These are phyloP conservation scores for Mycena alexandri DNA, from an alignment of 768 basidiomycete species.

Conservation along the genomic window DNA sequence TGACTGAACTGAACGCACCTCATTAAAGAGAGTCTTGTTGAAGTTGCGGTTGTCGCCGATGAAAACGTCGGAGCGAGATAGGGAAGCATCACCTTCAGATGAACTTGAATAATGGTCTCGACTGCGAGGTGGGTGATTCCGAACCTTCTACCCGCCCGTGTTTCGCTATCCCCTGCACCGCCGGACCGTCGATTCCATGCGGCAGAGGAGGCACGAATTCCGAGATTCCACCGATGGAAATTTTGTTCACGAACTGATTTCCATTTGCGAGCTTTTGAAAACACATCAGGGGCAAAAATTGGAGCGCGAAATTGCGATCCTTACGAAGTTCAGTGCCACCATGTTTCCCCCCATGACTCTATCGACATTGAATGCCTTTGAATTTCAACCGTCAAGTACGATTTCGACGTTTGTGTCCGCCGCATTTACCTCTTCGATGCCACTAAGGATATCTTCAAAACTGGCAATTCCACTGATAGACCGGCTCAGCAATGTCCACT, in stretches of 20 bases:
- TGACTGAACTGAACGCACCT: not conserved
- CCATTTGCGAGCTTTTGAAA: not conserved
- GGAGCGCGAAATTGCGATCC: not conserved
- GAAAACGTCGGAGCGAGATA: conserved; percentile 16
- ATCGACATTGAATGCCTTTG: conserved; percentile 10
- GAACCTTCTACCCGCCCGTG: conserved; percentile 3
- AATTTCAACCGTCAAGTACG: too few species aligned
- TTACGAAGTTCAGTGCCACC: conserved; percentile 8
- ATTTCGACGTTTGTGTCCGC: too few species aligned
- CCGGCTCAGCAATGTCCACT: not conserved
- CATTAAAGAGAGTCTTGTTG: not conserved
- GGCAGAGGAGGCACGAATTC: too few species aligned
- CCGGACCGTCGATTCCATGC: not conserved
- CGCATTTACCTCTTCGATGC: not conserved
- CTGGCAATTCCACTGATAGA: conserved; percentile 15
- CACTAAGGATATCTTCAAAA: conserved; percentile 3
- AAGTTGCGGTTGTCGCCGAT: conserved; percentile 22
- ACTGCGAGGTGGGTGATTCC: not conserved
- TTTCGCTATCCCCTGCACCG: conserved; percentile 6
- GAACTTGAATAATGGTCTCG: not conserved
- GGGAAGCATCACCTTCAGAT: conserved; percentile 20
- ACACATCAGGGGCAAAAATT: not conserved
- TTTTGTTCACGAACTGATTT: too few species aligned
- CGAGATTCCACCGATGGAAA: too few species aligned
- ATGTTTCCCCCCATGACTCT: not conserved